Evolutionary conservation across 192 early-diverging fungal genomes (phyloP).

Genomic region (Diversispora epigaea): DNA sequence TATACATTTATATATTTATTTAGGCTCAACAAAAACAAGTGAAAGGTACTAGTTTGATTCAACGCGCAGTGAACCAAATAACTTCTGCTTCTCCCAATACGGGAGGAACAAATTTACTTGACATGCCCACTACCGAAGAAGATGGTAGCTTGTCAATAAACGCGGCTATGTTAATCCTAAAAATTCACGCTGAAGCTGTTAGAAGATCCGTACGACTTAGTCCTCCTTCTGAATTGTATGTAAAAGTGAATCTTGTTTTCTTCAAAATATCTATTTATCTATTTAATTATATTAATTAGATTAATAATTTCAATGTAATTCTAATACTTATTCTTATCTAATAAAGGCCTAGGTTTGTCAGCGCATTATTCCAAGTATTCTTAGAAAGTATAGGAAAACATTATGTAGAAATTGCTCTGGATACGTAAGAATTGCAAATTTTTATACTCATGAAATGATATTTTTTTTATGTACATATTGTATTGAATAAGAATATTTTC

Average conservation of each 20-base stretch:
- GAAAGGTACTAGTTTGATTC: not conserved
- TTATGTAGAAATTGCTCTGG: constrained; percentile 82
- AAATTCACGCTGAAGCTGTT: constrained; percentile 76
- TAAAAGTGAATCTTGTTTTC: not conserved
- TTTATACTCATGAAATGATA: not conserved
- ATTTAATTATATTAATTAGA: not conserved
- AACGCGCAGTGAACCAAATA: constrained; percentile 32
- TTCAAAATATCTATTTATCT: not conserved
- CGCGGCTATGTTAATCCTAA: constrained; percentile 55
- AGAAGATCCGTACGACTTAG: constrained; percentile 77
- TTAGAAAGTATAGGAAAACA: constrained; percentile 76
- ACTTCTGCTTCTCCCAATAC: constrained; percentile 4
- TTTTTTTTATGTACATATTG: not conserved
- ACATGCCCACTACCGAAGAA: constrained; percentile 37
- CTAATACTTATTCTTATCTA: constrained; percentile 15
- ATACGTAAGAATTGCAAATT: constrained; percentile 51
- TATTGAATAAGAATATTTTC: not conserved
- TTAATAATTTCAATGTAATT: too few relatives aligned
- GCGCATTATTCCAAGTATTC: constrained; percentile 70
- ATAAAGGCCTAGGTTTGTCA: constrained; percentile 61
- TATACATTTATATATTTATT: not conserved
- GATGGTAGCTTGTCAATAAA: constrained; percentile 46
- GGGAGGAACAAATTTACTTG: constrained; percentile 18
- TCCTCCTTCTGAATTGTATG: constrained; percentile 59
- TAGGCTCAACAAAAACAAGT: constrained; percentile 20